Evolutionary conservation across 2,329 filamentous ascomycete species (phyloP).

Genomic region (Graphilbum ipis-grandicollis): DNA sequence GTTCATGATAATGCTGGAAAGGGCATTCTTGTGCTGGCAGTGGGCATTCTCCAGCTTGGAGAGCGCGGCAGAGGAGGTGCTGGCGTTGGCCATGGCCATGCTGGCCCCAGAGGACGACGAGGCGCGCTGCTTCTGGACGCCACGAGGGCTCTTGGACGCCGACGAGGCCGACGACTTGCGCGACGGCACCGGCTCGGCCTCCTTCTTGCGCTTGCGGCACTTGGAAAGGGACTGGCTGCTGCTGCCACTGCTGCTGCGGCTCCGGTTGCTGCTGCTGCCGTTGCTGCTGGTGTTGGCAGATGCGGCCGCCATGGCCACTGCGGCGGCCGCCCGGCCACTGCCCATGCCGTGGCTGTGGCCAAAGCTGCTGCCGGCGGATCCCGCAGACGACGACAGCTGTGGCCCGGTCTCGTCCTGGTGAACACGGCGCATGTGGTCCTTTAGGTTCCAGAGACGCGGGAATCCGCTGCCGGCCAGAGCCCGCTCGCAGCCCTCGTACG

Average conservation of each 20-base stretch:
- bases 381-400: slow-evolving; percentile 11
- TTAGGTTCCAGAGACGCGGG: slow-evolving; percentile 85
- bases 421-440: slow-evolving; percentile 93
- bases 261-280: not conserved
- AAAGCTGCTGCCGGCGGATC: slow-evolving; percentile 20
- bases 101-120: slow-evolving; percentile 29
- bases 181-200: slow-evolving; percentile 20
- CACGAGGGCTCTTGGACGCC: slow-evolving; percentile 9
- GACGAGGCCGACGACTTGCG: slow-evolving; percentile 29
- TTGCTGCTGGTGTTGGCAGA: not conserved
- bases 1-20: not conserved
- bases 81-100: too few species aligned
- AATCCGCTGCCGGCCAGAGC: slow-evolving; percentile 73
- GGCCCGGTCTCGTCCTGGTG: slow-evolving; percentile 39
- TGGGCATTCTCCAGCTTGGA: not conserved
- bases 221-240: slow-evolving; percentile 21
- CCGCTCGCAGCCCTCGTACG: slow-evolving; percentile 74
- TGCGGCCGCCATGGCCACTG: slow-evolving; percentile 9
- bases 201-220: slow-evolving; percentile 41
- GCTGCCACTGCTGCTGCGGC: slow-evolving; percentile 5
- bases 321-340: slow-evolving; percentile 5
- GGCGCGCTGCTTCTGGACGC: slow-evolving; percentile 20
- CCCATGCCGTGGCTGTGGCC: not conserved
- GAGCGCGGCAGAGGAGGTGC: too few species aligned
- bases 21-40: not conserved